These are phyloP conservation scores for Aspergillus sp. DNA, from an alignment of 2,329 filamentous ascomycete species.

Conservation along the genomic window DNA sequence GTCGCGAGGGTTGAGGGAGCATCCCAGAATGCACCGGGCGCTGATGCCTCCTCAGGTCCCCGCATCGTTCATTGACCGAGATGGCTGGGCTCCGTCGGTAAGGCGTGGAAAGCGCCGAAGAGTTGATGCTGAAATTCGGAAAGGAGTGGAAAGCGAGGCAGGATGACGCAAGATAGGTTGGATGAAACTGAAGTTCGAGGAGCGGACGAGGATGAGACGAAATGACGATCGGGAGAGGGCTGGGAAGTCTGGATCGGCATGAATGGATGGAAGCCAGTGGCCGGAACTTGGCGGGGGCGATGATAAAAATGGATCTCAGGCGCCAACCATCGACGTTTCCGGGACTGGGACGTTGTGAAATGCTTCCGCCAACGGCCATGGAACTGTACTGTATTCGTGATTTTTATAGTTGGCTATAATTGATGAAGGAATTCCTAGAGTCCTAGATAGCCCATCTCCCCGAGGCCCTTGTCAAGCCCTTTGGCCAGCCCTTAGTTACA, in stretches of 20 bases:
- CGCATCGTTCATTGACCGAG: slow-evolving; percentile 40
- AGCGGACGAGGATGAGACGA: slow-evolving; percentile 6
- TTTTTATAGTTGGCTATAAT: slow-evolving; percentile 2
- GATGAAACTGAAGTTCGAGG: slow-evolving; percentile 5
- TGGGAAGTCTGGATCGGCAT: slow-evolving; percentile 4
- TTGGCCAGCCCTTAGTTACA: not conserved
- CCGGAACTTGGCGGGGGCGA: slow-evolving; percentile 13
- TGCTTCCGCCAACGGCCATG: not conserved
- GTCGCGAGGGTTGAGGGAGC: slow-evolving; percentile 36
- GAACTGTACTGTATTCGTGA: too few species aligned
- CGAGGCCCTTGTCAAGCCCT: not conserved
- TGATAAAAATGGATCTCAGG: slow-evolving; percentile 4
- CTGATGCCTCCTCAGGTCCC: slow-evolving; percentile 41
- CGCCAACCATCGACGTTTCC: slow-evolving; percentile 22
- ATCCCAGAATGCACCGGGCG: slow-evolving; percentile 34
- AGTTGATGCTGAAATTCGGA: not conserved
- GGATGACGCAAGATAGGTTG: not conserved
- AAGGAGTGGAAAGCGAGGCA: not conserved
- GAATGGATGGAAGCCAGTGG: slow-evolving; percentile 12
- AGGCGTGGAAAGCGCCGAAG: not conserved
- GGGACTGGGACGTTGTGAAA: slow-evolving; percentile 10
- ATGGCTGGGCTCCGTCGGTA: slow-evolving; percentile 7
- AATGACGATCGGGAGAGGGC: slow-evolving; percentile 12
- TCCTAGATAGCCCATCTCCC: not conserved
- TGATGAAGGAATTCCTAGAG: not conserved